phyloP scores from a whole-genome alignment of 1,284 basidiomycete species.

The Ustilago xerochloae region DNA sequence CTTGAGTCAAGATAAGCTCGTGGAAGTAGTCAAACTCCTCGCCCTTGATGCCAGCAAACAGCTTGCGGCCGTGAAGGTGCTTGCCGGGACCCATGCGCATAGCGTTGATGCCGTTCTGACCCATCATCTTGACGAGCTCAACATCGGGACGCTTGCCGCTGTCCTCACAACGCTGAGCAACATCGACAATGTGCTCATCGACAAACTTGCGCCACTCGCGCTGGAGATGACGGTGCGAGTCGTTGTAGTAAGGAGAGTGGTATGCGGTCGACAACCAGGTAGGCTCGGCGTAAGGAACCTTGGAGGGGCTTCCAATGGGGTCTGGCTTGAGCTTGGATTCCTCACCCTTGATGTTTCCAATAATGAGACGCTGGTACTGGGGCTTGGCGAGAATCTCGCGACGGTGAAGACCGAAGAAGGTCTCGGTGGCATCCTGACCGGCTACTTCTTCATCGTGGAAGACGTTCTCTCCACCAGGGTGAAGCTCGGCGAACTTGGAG shows the following conservation, averaged over 20 bases:
- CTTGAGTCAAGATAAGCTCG: constrained; percentile 84
- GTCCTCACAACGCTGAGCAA: constrained; percentile 82
- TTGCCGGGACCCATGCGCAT: constrained; percentile 76
- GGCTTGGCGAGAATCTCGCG: constrained; percentile 64
- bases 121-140: constrained; percentile 70
- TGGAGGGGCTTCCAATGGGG: constrained; percentile 57
- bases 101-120: constrained; percentile 62
- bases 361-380: constrained; percentile 58
- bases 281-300: constrained; percentile 67
- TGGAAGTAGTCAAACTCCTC: constrained; percentile 90
- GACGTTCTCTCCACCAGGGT: constrained; percentile 66
- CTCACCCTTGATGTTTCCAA: constrained; percentile 65
- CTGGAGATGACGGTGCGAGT: constrained; percentile 68
- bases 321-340: constrained; percentile 60
- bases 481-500: constrained; percentile 65
- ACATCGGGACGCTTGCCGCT: constrained; percentile 76
- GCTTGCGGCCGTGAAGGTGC: constrained; percentile 82
- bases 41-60: constrained; percentile 86
- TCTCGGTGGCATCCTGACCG: constrained; percentile 66
- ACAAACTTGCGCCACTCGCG: constrained; percentile 71
- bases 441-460: constrained; percentile 65
- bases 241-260: constrained; percentile 69
- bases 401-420: constrained; percentile 67
- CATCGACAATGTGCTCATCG: constrained; percentile 86
- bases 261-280: constrained; percentile 61